Percentiles rank a stretch among this genome's conserved stretches.
phyloP scores from a whole-genome alignment of 148 eudicot species.

The Cornus suecica region DNA sequence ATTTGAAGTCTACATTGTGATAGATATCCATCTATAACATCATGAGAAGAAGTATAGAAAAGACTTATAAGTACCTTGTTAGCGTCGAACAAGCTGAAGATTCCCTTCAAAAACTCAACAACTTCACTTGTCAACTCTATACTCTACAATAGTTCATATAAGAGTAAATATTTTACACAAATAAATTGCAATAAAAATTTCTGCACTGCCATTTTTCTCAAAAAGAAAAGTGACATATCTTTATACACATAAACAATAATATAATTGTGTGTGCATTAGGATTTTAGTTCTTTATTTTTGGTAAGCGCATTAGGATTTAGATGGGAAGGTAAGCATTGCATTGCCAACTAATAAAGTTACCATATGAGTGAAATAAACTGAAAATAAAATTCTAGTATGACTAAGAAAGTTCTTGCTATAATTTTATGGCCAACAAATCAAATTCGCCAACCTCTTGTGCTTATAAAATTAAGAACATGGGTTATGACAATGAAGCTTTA shows the following conservation, averaged over 20 bases:
- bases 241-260: no score
- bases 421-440: no score
- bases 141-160: conserved; percentile 37
- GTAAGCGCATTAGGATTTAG: no score
- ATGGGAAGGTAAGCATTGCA: no score
- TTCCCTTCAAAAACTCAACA: conserved; percentile 52
- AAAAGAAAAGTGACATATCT: no score
- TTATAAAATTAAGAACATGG: background rate
- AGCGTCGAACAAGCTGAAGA: conserved; percentile 48
- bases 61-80: conserved; percentile 36
- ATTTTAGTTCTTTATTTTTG: no score
- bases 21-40: background rate
- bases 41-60: background rate
- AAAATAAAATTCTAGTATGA: no score
- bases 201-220: background rate
- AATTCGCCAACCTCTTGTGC: background rate
- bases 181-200: background rate
- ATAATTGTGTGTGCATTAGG: no score
- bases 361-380: no score
- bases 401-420: no score
- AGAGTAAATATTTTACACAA: background rate
- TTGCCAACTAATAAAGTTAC: no score
- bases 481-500: conserved; percentile 2
- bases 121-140: conserved; percentile 56
- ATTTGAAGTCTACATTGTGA: background rate